Evolutionary conservation across 2,329 filamentous ascomycete genomes (phyloP).

Genomic region (Colletotrichum cuscutae): DNA sequence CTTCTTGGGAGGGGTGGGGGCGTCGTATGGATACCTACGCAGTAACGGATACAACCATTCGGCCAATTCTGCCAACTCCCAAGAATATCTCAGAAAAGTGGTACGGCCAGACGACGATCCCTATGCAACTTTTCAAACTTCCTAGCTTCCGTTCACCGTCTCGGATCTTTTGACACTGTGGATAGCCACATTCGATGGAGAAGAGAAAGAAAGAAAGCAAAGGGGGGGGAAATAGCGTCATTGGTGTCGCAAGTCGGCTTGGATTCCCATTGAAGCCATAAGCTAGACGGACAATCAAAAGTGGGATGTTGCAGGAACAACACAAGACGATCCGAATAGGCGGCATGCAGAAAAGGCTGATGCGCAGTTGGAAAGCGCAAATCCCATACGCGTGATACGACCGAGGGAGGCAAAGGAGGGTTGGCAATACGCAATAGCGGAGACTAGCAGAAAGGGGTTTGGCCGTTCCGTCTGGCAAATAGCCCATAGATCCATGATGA

Average conservation of each 20-base stretch:
- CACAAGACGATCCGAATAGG: conserved; percentile 21
- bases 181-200: not conserved
- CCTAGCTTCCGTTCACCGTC: not conserved
- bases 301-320: not conserved
- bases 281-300: not conserved
- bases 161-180: not conserved
- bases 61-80: not conserved
- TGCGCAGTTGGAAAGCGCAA: not conserved
- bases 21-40: not conserved
- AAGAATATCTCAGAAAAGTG: not conserved
- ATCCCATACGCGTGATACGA: conserved; percentile 11
- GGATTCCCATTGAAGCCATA: not conserved
- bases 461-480: not conserved
- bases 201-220: not conserved
- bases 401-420: not conserved
- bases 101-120: not conserved
- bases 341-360: conserved; percentile 8
- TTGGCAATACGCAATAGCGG: conserved; percentile 18
- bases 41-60: not conserved
- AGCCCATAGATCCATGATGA: not conserved
- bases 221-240: not conserved
- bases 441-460: conserved; percentile 16
- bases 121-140: not conserved
- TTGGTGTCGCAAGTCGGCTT: not conserved
- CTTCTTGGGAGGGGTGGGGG: not conserved